Conservation (phyloP, 805 yeast genomes). For the baker's yeast (Saccharomyces cerevisiae) region DNA sequence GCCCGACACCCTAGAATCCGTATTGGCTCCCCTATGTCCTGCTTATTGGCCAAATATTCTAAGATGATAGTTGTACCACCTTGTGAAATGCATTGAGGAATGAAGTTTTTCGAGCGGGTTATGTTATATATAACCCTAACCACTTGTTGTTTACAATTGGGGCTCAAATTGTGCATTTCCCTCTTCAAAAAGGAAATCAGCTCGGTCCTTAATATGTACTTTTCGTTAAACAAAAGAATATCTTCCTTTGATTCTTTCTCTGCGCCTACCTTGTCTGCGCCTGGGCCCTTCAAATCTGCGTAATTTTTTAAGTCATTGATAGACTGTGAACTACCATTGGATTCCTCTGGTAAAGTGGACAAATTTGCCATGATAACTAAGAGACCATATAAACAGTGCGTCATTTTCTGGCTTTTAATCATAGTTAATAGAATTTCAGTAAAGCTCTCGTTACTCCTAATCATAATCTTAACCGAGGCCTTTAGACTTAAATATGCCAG, state of each 20-base stretch:
- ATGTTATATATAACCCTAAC: slow-evolving; percentile 29
- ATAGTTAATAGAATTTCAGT: not conserved
- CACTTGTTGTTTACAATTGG: slow-evolving; percentile 26
- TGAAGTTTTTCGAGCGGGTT: slow-evolving; percentile 15
- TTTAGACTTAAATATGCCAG: slow-evolving; percentile 43
- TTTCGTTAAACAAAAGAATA: slow-evolving; percentile 13
- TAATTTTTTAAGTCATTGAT: slow-evolving; percentile 26
- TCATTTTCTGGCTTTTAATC: slow-evolving; percentile 7
- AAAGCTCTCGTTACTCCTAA: slow-evolving; percentile 34
- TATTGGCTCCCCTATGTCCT: slow-evolving; percentile 16
- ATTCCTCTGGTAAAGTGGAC: slow-evolving; percentile 17
- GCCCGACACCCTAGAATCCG: slow-evolving; percentile 35
- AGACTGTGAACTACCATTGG: slow-evolving; percentile 14
- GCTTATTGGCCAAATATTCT: slow-evolving; percentile 28
- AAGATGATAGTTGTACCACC: slow-evolving; percentile 39
- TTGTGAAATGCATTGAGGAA: slow-evolving; percentile 35
- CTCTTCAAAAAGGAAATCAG: slow-evolving; percentile 17
- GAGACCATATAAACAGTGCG: slow-evolving; percentile 30
- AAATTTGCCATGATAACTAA: slow-evolving; percentile 31
- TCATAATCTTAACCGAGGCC: slow-evolving; percentile 27
- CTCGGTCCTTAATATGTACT: slow-evolving; percentile 15
- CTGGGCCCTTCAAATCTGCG: slow-evolving; percentile 24
- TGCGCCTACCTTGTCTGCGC: slow-evolving; percentile 7
- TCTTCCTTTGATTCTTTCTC: slow-evolving; percentile 15
- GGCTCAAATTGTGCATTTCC: slow-evolving; percentile 8